Base-by-base conservation (phyloP, 768 basidiomycete species). In the Leucocoprinus sp. region DNA sequence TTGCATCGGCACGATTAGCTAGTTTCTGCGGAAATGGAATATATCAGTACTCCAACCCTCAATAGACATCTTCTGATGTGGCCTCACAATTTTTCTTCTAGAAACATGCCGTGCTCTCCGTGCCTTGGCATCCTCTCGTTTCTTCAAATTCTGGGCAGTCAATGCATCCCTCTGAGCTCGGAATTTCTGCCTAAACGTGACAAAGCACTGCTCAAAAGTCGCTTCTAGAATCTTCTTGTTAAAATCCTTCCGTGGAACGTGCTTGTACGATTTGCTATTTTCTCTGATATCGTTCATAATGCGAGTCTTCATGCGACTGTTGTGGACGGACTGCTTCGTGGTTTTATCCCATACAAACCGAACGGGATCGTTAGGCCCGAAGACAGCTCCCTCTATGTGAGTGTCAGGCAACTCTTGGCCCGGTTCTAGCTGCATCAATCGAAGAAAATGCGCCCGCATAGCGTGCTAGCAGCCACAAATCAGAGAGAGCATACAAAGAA, bases 331-430 rank as follows among this genome's bases (percentile, higher is more conserved):
- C 54, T 86, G 82, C 49, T 78, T 83, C 8, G 74, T 67, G 2
- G 85, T 88, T 58, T 84, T 84, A 50, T 82, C 78, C 85, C 85
- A 88, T 3, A 85, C 79, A 52, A 87, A 87, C 15, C 84, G 79
- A 11, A 87, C 67, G 1, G 82, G 74, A n/a, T 79, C 72, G 17
- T 67, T 57, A 8, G 65, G 54, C 2, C 61, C 64, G 1, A 79
- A 54, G 2, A 62, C 54, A 8, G 59, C 64, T 12, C 76, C 80
- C 54, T 87, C 84, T 8, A 55, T 52, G 54, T 84, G 76, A 42
- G 73, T 77, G 45, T 76, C 75, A 0, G 85, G 85, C 6, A 87
- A 63, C 1, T 71, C 57, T 48, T 76, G 75, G 53, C 78, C 81
- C 28, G 59, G 69, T 5, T 71, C 66, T 4, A 83, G 47, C 15